phyloP scores from a whole-genome alignment of 129 eudicot species.

The Artemisia annua region DNA sequence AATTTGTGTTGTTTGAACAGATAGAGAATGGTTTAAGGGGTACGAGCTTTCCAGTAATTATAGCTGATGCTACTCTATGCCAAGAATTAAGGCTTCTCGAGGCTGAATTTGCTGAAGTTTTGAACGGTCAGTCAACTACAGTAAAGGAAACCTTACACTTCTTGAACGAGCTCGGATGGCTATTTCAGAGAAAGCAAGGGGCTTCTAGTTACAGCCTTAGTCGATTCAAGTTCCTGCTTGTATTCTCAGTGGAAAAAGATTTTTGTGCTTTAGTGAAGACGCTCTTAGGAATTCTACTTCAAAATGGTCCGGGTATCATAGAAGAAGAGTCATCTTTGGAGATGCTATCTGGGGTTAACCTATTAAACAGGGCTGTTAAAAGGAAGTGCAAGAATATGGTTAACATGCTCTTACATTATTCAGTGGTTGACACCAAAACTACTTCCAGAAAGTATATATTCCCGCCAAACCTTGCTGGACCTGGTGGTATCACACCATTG shows the following conservation, averaged over 20 bases:
- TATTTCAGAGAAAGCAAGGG: conserved; percentile 62
- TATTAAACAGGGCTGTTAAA: conserved; percentile 81
- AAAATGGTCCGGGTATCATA: conserved; percentile 36
- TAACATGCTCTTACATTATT: conserved; percentile 64
- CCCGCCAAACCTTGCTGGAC: conserved; percentile 71
- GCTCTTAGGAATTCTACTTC: conserved; percentile 62
- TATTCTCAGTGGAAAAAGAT: conserved; percentile 70
- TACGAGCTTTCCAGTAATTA: conserved; percentile 73
- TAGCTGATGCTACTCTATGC: conserved; percentile 73
- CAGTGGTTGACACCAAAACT: conserved; percentile 34
- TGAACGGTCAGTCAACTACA: conserved; percentile 31
- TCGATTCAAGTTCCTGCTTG: conserved; percentile 68
- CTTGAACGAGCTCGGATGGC: conserved; percentile 90
- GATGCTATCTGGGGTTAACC: conserved; percentile 64
- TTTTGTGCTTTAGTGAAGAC: conserved; percentile 66
- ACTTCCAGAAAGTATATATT: conserved; percentile 51
- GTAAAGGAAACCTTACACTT: conserved; percentile 66
- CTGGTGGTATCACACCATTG: conserved; percentile 93
- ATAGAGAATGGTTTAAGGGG: conserved; percentile 79
- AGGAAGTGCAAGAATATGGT: conserved; percentile 71
- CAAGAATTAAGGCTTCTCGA: conserved; percentile 74
- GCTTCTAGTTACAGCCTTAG: conserved; percentile 45
- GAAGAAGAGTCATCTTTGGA: conserved; percentile 44
- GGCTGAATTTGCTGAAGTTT: conserved; percentile 46
- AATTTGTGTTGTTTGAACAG: conserved; percentile 35